Evolutionary conservation across 768 basidiomycete species (phyloP).

Genomic region (Gymnopilus junonius): DNA sequence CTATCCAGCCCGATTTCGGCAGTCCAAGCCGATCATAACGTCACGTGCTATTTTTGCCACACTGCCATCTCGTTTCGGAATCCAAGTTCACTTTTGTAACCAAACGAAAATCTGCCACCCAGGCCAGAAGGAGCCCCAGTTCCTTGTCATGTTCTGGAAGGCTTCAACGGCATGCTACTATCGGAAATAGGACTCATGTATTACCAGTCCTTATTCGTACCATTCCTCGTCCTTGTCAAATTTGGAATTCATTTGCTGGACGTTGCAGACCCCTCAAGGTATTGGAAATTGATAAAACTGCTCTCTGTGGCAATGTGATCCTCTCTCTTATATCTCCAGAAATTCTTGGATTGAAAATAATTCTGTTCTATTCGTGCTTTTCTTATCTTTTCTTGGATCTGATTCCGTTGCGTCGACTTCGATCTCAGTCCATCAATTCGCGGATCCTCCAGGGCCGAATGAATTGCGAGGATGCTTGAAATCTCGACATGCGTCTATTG

Average conservation of each 20-base stretch:
- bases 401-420: constrained; percentile 4
- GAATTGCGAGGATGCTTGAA: neutral
- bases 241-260: too few species aligned
- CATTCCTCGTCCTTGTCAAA: too few species aligned
- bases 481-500: neutral
- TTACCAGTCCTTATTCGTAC: too few species aligned
- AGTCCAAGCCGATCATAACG: neutral
- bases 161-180: too few species aligned
- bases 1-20: too few species aligned
- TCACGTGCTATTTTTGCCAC: neutral
- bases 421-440: constrained; percentile 13
- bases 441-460: constrained; percentile 16
- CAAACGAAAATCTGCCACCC: neutral
- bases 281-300: too few species aligned
- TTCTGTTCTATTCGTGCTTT: neutral
- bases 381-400: neutral
- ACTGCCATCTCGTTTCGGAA: neutral
- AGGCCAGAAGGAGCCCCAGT: neutral
- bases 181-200: too few species aligned
- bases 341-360: neutral
- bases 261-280: too few species aligned
- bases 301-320: too few species aligned
- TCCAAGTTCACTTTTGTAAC: neutral
- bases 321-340: neutral
- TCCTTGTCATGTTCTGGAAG: constrained; percentile 3